A percentile compares a stretch with the other conserved stretches of the same genome.
phyloP scores from a whole-genome alignment of 2,329 filamentous ascomycete species.

The Cladosporium sp. region DNA sequence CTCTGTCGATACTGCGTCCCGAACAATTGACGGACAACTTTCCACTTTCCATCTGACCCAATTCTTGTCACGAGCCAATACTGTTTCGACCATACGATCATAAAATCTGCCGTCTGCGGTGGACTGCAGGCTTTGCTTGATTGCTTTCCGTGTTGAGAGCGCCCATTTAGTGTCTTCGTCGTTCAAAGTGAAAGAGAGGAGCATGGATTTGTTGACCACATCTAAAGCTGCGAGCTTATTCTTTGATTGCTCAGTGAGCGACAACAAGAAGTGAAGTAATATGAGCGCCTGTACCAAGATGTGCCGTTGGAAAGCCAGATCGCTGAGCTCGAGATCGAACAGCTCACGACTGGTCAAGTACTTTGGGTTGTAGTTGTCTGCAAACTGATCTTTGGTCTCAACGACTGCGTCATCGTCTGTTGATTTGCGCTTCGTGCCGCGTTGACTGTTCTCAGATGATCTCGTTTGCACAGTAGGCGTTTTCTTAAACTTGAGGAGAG shows the following conservation, averaged over 20 bases:
- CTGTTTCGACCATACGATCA: conserved; percentile 93
- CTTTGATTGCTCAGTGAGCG: conserved; percentile 76
- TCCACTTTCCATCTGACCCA: conserved; percentile 99
- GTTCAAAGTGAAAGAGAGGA: conserved; percentile 70
- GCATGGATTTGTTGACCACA: conserved; percentile 72
- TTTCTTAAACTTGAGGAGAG: conserved; percentile 70
- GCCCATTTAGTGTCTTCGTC: conserved; percentile 91
- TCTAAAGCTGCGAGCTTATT: conserved; percentile 67
- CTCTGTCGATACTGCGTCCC: conserved; percentile 63
- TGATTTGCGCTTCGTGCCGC: conserved; percentile 66
- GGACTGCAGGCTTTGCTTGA: conserved; percentile 74
- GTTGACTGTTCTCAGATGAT: conserved; percentile 60
- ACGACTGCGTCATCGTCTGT: conserved; percentile 12
- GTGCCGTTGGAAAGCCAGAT: conserved; percentile 89
- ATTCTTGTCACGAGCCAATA: conserved; percentile 92
- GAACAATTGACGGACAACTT: conserved; percentile 81
- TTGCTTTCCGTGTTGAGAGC: conserved; percentile 67
- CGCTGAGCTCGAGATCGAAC: conserved; percentile 94
- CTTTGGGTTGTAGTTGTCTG: conserved; percentile 86
- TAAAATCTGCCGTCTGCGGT: conserved; percentile 78
- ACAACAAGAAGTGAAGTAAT: conserved; percentile 90
- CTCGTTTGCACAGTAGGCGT: conserved; percentile 64
- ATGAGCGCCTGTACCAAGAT: conserved; percentile 94
- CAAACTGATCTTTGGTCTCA: conserved; percentile 44
- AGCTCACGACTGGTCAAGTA: conserved; percentile 96